Percentiles rank a stretch among this genome's conserved stretches.
These are phyloP conservation scores for Pleomassaria siparia DNA, from an alignment of 2,329 filamentous ascomycete species.

Conservation along the genomic window DNA sequence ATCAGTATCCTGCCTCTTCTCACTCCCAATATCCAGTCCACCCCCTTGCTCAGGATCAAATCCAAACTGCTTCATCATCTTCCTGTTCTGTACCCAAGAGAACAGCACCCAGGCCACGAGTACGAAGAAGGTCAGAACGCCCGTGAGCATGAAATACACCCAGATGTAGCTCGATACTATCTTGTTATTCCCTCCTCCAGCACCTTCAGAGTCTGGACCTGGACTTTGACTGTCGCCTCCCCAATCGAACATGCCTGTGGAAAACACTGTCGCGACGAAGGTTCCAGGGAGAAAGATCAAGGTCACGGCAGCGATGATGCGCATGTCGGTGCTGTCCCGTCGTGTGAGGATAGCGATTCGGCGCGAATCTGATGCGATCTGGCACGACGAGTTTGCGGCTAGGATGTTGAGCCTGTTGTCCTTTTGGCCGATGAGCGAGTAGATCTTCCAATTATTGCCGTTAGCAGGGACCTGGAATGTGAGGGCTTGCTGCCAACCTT, in stretches of 20 bases:
- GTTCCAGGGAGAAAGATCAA: constrained; percentile 24
- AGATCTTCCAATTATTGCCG: constrained; percentile 11
- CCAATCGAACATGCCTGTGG: constrained; percentile 17
- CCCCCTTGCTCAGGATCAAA: constrained; percentile 8
- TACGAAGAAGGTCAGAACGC: constrained; percentile 15
- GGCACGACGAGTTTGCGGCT: constrained; percentile 12
- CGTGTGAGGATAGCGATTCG: constrained; percentile 21
- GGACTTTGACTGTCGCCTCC: constrained; percentile 8
- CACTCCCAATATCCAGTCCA: not conserved
- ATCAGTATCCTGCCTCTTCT: constrained; percentile 11
- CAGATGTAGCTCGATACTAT: constrained; percentile 17
- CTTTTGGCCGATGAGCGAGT: constrained; percentile 18
- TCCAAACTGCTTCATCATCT: constrained; percentile 13
- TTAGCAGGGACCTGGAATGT: not conserved
- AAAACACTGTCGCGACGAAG: constrained; percentile 22
- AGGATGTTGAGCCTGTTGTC: constrained; percentile 21
- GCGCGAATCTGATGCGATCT: constrained; percentile 16
- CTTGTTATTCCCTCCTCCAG: not conserved
- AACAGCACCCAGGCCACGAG: constrained; percentile 17
- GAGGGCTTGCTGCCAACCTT: not conserved
- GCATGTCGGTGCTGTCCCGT: constrained; percentile 24
- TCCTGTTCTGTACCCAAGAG: constrained; percentile 14
- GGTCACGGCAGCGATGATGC: constrained; percentile 23
- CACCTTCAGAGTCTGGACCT: not conserved
- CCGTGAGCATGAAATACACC: constrained; percentile 21